Base-by-base conservation (phyloP, 2,329 filamentous ascomycete species). In the Venturia carpophila region DNA sequence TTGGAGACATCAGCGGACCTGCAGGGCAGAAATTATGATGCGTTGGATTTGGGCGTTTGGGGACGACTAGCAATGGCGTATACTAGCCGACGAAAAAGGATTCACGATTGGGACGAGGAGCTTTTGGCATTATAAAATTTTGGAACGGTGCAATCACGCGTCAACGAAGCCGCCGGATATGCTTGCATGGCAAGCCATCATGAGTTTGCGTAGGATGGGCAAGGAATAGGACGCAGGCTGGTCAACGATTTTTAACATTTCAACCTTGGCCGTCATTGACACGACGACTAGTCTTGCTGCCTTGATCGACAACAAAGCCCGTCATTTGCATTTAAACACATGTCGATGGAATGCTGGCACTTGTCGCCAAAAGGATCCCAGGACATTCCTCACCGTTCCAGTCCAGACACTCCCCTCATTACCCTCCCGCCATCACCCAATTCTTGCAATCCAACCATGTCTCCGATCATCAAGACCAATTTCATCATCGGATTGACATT, bases 1-100 rank as follows among this genome's bases (percentile, higher is more conserved):
- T 86, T 71, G 85, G 84, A 2, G 76, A 84, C 34, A 30, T 69
- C 17, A 43, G 19, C 41, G 45, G 27, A 21, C 42, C n/a, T 24
- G 42, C 15, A 37, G 30, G 37, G 27, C 52, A 58, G 52, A n/a
- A 19, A 21, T 10, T 19, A 15, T 10, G 30, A 39, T 58, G 52
- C 37, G 11, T 34, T 37, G 17, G 19, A 34, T 37, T 2, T 34
- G 21, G 30, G 52, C 52, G 30, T 56, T 56, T 37, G 27, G 52
- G 19, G 10, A 41, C 15, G 19, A 37, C 5, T 34, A 27, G 52
- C 52, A 37, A 17, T 2, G 52, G 30, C 52, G 37, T 58, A 5
- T 37, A 27, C 13, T 17, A 17, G 30, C 27, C 52, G 17, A 58
- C 52, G 52, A n/a, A 58, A 58, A 58, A 37, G 19, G 15, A 37